phyloP scores from a whole-genome alignment of 257 asterid genomes.

The Solanum chaucha region DNA sequence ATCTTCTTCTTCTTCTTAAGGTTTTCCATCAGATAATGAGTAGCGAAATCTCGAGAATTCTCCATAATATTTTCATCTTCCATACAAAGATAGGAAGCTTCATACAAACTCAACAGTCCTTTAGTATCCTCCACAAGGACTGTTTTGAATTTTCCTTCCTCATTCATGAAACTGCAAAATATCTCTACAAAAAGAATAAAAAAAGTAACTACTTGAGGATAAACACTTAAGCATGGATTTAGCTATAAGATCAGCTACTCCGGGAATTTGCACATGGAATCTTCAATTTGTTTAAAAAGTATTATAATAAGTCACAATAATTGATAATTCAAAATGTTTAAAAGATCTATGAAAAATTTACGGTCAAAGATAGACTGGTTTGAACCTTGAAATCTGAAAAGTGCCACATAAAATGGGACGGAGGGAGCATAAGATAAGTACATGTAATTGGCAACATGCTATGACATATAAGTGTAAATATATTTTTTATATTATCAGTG shows the following conservation, averaged over 20 bases:
- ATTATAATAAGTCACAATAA: too few relatives aligned
- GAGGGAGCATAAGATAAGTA: too few relatives aligned
- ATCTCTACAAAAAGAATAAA: constrained; percentile 5
- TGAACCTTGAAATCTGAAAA: too few relatives aligned
- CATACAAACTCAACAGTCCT: constrained; percentile 21
- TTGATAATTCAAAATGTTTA: too few relatives aligned
- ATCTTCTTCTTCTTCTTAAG: background rate
- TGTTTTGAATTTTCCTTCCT: constrained; percentile 7
- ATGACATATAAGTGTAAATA: background rate
- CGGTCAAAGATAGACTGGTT: too few relatives aligned
- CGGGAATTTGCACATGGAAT: too few relatives aligned
- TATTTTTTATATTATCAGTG: background rate
- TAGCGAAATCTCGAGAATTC: constrained; percentile 1
- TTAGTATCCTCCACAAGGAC: background rate
- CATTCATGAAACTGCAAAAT: constrained; percentile 14
- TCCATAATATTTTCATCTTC: constrained; percentile 23
- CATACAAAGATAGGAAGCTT: constrained; percentile 18
- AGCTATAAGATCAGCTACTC: background rate
- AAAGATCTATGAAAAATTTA: too few relatives aligned
- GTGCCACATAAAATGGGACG: too few relatives aligned
- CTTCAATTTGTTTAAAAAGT: too few relatives aligned
- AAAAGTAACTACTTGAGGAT: background rate
- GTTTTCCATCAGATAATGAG: background rate
- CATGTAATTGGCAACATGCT: background rate
- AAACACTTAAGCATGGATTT: background rate